Evolutionary conservation across 495 filamentous ascomycete species (phyloP).

Genomic region (Podospora pseudopauciseta): DNA sequence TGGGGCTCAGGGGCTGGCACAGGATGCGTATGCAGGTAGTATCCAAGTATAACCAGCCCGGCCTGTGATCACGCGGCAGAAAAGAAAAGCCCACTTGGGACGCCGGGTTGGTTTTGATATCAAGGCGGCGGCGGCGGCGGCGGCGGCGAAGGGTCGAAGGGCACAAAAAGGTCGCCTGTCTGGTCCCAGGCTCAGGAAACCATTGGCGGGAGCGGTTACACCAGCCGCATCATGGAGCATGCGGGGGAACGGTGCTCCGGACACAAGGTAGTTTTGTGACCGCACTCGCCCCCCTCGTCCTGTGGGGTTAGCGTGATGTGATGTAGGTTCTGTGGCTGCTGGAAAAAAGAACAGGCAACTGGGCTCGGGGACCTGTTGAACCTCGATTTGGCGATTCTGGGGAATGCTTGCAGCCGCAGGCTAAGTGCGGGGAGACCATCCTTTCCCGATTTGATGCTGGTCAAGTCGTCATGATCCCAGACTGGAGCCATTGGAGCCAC

Average conservation of each 20-base stretch:
- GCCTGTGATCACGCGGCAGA: slow-evolving; percentile 8
- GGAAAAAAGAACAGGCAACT: neutral
- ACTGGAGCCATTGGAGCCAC: neutral
- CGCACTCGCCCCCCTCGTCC: neutral
- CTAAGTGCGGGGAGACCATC: slow-evolving; percentile 15
- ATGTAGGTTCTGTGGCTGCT: slow-evolving; percentile 8
- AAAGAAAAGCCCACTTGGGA: slow-evolving; percentile 8
- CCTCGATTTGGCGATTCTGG: slow-evolving; percentile 12
- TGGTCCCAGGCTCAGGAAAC: neutral
- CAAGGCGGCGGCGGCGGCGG: neutral
- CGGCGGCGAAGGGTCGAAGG: neutral
- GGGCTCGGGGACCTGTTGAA: neutral
- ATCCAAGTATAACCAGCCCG: neutral
- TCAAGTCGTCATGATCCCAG: neutral
- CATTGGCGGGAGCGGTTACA: slow-evolving; percentile 17
- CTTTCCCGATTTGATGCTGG: slow-evolving; percentile 10
- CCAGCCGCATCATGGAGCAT: slow-evolving; percentile 13
- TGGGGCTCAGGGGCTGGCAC: neutral
- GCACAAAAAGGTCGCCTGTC: neutral
- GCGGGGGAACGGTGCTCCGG: slow-evolving; percentile 5
- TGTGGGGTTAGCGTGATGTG: slow-evolving; percentile 14
- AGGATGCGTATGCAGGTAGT: neutral
- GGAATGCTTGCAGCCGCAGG: slow-evolving; percentile 14
- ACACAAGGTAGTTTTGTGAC: slow-evolving; percentile 6
- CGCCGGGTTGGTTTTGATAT: neutral